Percentiles rank a stretch among this genome's conserved stretches.
Evolutionary conservation across 2,329 filamentous ascomycete species (phyloP).

Genomic region (Diaporthe aspalathi): DNA sequence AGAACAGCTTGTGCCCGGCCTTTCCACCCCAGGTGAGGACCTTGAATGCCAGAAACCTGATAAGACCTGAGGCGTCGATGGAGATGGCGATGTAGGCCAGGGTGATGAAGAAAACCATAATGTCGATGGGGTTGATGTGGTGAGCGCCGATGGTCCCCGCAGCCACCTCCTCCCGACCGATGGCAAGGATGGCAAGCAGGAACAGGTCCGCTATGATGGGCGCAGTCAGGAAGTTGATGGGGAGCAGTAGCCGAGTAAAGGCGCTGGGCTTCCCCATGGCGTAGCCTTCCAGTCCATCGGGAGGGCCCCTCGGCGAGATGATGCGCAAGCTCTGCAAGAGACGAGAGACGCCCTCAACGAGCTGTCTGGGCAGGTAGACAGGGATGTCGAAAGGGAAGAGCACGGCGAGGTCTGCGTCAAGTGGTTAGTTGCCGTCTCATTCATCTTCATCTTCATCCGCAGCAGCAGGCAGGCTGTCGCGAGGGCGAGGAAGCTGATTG

Average conservation of each 20-base stretch:
- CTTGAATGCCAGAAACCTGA: constrained; percentile 76
- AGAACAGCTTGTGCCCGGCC: constrained; percentile 75
- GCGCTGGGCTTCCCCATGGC: constrained; percentile 40
- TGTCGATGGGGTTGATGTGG: constrained; percentile 76
- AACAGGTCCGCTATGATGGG: constrained; percentile 79
- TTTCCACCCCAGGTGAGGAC: constrained; percentile 75
- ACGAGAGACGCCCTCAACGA: constrained; percentile 59
- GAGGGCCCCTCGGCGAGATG: constrained; percentile 46
- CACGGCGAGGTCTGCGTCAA: constrained; percentile 70
- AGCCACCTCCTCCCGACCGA: constrained; percentile 74
- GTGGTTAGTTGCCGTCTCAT: not conserved
- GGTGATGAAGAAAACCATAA: constrained; percentile 80
- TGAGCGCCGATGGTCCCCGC: constrained; percentile 75
- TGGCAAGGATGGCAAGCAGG: constrained; percentile 75
- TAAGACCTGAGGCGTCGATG: constrained; percentile 79
- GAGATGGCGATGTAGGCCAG: constrained; percentile 82
- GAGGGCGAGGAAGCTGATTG: not conserved
- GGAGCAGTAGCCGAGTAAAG: constrained; percentile 67
- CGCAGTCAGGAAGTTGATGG: constrained; percentile 77
- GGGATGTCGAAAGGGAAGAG: constrained; percentile 77
- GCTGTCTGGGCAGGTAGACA: constrained; percentile 65
- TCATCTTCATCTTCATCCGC: not conserved
- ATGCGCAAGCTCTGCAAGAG: constrained; percentile 60
- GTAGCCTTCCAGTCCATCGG: not conserved
- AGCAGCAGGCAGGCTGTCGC: not conserved